A percentile compares a stretch with the other conserved stretches of the same genome.
phyloP scores from a whole-genome alignment of 106 monocot genomes.

The Gastrodia elata region DNA sequence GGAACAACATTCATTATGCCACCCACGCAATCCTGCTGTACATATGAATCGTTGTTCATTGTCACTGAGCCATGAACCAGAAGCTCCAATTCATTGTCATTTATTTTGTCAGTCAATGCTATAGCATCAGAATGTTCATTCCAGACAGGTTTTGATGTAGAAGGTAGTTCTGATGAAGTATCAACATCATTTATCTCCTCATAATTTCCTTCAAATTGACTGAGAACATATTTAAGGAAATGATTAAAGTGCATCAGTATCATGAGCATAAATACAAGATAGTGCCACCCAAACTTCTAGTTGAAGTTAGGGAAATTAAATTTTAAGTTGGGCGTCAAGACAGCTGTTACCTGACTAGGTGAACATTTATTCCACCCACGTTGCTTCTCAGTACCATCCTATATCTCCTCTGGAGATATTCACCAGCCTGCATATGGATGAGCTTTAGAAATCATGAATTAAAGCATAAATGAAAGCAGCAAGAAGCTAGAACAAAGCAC shows the following conservation, averaged over 20 bases:
- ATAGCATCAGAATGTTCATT: slow-evolving; percentile 13
- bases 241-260: neutral
- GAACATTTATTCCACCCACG: slow-evolving; percentile 90
- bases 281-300: neutral
- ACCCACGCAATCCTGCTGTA: slow-evolving; percentile 44
- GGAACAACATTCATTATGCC: slow-evolving; percentile 84
- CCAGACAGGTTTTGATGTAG: slow-evolving; percentile 22
- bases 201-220: slow-evolving; percentile 90
- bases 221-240: slow-evolving; percentile 10
- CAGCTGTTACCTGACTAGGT: slow-evolving; percentile 73
- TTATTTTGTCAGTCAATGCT: slow-evolving; percentile 20
- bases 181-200: slow-evolving; percentile 65
- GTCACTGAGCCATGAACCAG: slow-evolving; percentile 10
- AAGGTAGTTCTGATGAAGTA: slow-evolving; percentile 29
- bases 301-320: neutral
- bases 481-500: neutral
- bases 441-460: neutral
- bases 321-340: neutral
- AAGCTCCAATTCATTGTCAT: slow-evolving; percentile 5
- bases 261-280: neutral
- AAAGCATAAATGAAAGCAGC: neutral
- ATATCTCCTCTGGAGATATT: slow-evolving; percentile 79
- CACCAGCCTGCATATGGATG: slow-evolving; percentile 41
- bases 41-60: slow-evolving; percentile 23
- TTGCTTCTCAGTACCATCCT: slow-evolving; percentile 82